Base-by-base conservation (phyloP, 176 grass and related monocot genomes). In the Carex myosuroides region DNA sequence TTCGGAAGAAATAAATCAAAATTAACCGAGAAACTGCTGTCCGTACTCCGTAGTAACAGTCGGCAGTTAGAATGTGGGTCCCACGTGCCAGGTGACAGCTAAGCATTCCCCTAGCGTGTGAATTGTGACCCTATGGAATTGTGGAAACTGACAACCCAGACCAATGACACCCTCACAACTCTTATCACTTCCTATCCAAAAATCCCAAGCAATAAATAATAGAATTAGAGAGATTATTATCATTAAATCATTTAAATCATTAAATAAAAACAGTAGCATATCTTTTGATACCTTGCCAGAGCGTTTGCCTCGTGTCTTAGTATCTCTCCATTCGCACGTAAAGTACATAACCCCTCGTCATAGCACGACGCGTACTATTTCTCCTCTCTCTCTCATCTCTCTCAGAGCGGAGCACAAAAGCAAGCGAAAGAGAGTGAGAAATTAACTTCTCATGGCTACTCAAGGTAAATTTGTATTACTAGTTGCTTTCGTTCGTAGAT, bases 131-230 rank as follows among this genome's bases (percentile, higher is more conserved):
- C 66, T 16, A 69, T 65, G 66, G 30, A 1, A 5, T 69, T 12
- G 73, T 77, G 46, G 73, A 77, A 77, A 16, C 73, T 57, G 73
- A 77, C 70, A 52, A 85, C 26, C 20, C 66, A 53, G 66, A 85
- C n/a, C 70, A 85, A 85, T 85, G 4, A 44, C 24, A 60, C 56
- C 84, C 84, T 64, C 84, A 77, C 84, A 64, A 46, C 70, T 75
- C 84, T 85, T 85, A 85, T 85, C 84, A 33, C 84, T 69, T 83
- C 41, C 81, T 83, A 83, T 83, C 81, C 62, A 66, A 83, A 83
- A 64, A 85, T 85, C 55, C 70, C 69, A 26, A 59, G 54, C 4
- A 85, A 85, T 75, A 53, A 75, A 44, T 75, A 44, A 22, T 75
- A 54, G 71, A 26, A 53, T 50, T 52, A 52, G 9, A 74, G 11